Percentiles rank a stretch among this genome's conserved stretches.
Conservation (phyloP, 495 filamentous ascomycete species). For the Lasiosphaeria hispida region DNA sequence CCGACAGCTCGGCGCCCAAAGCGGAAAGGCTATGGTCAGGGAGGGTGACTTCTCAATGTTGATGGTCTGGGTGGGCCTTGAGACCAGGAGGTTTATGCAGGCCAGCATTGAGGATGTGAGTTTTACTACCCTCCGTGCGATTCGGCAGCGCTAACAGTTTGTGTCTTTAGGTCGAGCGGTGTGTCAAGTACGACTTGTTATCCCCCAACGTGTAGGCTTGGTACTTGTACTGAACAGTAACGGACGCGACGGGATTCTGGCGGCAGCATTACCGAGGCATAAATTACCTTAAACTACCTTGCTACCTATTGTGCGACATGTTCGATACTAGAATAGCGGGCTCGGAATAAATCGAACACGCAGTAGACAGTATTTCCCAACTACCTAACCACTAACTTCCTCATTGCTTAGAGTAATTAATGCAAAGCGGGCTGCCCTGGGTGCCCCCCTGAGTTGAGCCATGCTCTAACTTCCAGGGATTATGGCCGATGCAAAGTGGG, state of each 20-base stretch:
- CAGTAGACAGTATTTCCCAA: no score
- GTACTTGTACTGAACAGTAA: not conserved
- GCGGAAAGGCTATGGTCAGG: conserved; percentile 63
- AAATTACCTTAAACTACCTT: no score
- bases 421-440: no score
- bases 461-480: no score
- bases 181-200: conserved; percentile 48
- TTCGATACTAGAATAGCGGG: no score
- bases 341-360: no score
- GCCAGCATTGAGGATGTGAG: conserved; percentile 84
- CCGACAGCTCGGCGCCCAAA: conserved; percentile 77
- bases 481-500: not conserved
- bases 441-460: no score
- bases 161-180: conserved; percentile 59
- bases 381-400: no score
- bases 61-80: conserved; percentile 89
- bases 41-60: conserved; percentile 88
- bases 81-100: conserved; percentile 82
- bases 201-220: conserved; percentile 61
- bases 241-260: not conserved
- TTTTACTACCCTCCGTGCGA: not conserved
- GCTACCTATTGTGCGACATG: no score
- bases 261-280: no score
- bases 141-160: conserved; percentile 21
- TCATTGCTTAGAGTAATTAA: no score